A percentile compares a stretch with the other conserved stretches of the same genome.
These are phyloP conservation scores for Gossypium herbaceum DNA, from an alignment of 345 rosid species.

Conservation along the genomic window DNA sequence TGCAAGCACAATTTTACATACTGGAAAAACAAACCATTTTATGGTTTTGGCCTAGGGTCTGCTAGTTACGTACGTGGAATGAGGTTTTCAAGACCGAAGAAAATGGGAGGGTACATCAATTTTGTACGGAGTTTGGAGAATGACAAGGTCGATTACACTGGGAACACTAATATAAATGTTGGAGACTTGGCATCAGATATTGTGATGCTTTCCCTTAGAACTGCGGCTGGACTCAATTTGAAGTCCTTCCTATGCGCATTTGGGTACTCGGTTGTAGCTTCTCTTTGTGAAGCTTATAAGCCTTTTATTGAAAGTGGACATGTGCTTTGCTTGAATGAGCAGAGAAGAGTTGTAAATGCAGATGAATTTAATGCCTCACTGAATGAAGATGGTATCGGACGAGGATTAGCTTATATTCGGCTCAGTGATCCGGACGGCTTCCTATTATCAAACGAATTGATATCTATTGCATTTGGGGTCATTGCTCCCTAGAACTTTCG, in stretches of 20 bases:
- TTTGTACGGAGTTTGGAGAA: conserved; percentile 66
- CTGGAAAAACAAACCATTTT: conserved; percentile 86
- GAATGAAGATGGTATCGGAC: conserved; percentile 32
- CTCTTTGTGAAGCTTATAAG: conserved; percentile 11
- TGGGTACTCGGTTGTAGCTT: conserved; percentile 34
- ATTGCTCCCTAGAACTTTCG: conserved; percentile 35
- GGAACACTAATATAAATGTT: conserved; percentile 34
- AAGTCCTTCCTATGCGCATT: conserved; percentile 51
- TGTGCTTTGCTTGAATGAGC: conserved; percentile 59
- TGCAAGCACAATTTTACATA: conserved; percentile 81
- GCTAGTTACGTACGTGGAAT: conserved; percentile 77
- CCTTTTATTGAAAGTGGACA: conserved; percentile 72
- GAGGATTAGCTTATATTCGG: conserved; percentile 46
- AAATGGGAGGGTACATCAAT: conserved; percentile 56
- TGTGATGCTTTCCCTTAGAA: conserved; percentile 57
- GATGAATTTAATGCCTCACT: conserved; percentile 33
- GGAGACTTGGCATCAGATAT: conserved; percentile 76
- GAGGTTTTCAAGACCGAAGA: conserved; percentile 90
- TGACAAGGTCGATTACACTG: conserved; percentile 30
- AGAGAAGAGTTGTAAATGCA: conserved; percentile 37
- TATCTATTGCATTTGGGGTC: conserved; percentile 61
- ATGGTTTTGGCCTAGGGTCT: conserved; percentile 87
- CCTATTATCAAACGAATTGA: conserved; percentile 80
- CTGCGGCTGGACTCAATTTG: conserved; percentile 60
- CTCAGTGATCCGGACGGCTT: conserved; percentile 89